Percentiles rank a stretch among this genome's conserved stretches.
phyloP scores from a whole-genome alignment of 2,329 filamentous ascomycete genomes.

The Lachnellula occidentalis region DNA sequence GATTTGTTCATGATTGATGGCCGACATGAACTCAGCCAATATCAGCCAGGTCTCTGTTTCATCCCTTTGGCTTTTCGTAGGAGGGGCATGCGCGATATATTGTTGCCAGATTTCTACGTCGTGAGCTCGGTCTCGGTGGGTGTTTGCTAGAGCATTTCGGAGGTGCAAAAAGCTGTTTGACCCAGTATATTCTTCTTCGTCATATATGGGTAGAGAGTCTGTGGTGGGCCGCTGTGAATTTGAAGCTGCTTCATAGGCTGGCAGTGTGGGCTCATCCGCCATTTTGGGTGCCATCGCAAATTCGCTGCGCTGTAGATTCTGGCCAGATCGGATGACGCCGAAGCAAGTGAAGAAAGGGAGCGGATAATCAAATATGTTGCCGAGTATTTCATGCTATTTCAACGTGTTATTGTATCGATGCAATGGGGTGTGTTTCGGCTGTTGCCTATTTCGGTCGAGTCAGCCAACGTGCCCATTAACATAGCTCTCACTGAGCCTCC shows the following conservation, averaged over 20 bases:
- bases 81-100: background rate
- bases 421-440: too few species aligned
- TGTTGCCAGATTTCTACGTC: background rate
- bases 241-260: background rate
- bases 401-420: too few species aligned
- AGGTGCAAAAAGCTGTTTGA: background rate
- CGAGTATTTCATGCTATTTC: too few species aligned
- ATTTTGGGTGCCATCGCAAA: background rate
- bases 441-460: too few species aligned
- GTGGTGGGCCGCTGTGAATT: background rate
- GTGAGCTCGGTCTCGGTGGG: background rate
- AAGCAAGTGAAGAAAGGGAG: too few species aligned
- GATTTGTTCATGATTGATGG: constrained; percentile 1
- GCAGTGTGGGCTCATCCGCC: background rate
- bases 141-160: background rate
- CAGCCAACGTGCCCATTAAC: too few species aligned
- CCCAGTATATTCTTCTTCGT: background rate
- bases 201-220: background rate
- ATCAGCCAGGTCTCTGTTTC: background rate
- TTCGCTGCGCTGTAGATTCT: too few species aligned
- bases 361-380: too few species aligned
- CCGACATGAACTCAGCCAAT: background rate
- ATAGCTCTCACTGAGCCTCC: too few species aligned
- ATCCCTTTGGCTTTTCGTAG: background rate
- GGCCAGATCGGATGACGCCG: too few species aligned